Evolutionary conservation across 371 early-diverging fungal species (phyloP), one percentile per base, ranked within the genome.

Genomic region (Mortierella sp.): DNA sequence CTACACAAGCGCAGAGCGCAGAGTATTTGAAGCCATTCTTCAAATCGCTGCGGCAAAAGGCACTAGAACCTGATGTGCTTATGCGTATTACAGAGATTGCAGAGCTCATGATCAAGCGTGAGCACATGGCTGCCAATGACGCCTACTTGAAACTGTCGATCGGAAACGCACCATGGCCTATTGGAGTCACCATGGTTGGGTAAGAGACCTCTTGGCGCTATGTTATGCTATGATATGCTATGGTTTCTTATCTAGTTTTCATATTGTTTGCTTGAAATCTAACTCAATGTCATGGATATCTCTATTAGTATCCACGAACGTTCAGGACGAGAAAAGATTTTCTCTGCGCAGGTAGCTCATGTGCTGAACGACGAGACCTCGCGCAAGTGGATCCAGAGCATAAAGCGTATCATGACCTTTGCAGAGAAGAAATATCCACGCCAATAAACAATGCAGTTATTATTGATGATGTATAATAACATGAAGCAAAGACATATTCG

Each of bases 91-190:
- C 94, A 17, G 97, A 97, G 81, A 99, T 99, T 72, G 89, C 90
- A 34, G 82, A 88, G 26, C 72, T 84, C 53, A 90, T 95, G 90
- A 93, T 94, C 61, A 83, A 89, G 41, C 84, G 95, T 50, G 94
- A 96, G 70, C 97, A 98, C 47, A 83, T 94, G 78, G 89, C 93
- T 64, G 99, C 99, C 12, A 96, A 95, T 66, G 97, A 97, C 68
- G 86, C 93, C 5, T 99, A 99, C 71, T 82, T 99, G 59, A 91
- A 92, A 54, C 86, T 99, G 43, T 92, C 95, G 0, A 96, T 99
- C 64, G 98, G 99, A 46, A 99, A 99, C 80, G 94, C 98, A 12
- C 95, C 98, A 3, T 99, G 99, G 99, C 99, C 98, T n/a, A 94
- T 99, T 82, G 99, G 99, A 69, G 93, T 94, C 27, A 92, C 93